These are phyloP conservation scores for Pseudoturritis turrita DNA, from an alignment of 345 rosid species.

Conservation along the genomic window DNA sequence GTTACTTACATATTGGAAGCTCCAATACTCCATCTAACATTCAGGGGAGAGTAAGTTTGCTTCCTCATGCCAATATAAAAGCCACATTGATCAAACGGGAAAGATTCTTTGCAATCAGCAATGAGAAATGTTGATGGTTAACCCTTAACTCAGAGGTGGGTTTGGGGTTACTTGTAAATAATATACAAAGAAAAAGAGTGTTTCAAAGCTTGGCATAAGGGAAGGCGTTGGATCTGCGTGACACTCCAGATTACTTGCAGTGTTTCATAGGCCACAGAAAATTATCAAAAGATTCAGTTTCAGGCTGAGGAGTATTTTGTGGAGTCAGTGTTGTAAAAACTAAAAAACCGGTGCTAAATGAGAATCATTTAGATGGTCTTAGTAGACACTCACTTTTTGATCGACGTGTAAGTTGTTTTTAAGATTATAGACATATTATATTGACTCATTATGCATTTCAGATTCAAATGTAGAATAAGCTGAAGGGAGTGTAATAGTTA, in stretches of 20 bases:
- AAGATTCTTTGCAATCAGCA: constrained; percentile 11
- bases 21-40: constrained; percentile 13
- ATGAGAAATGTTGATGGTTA: constrained; percentile 23
- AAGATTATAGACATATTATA: not conserved
- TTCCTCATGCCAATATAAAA: constrained; percentile 1
- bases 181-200: constrained; percentile 18
- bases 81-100: constrained; percentile 2
- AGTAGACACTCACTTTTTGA: not conserved
- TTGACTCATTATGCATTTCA: not conserved
- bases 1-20: constrained; percentile 1
- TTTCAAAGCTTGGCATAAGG: not conserved
- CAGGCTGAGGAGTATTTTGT: not conserved
- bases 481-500: not conserved
- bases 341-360: not conserved
- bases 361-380: constrained; percentile 4
- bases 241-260: constrained; percentile 2
- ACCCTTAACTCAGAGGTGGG: constrained; percentile 22
- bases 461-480: not conserved
- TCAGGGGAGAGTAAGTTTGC: constrained; percentile 16
- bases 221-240: not conserved
- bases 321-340: not conserved
- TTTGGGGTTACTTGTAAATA: constrained; percentile 14
- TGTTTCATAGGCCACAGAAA: not conserved
- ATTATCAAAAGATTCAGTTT: not conserved
- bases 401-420: not conserved